Conservation (phyloP, 345 rosid genomes). For the Garcia nutans region DNA sequence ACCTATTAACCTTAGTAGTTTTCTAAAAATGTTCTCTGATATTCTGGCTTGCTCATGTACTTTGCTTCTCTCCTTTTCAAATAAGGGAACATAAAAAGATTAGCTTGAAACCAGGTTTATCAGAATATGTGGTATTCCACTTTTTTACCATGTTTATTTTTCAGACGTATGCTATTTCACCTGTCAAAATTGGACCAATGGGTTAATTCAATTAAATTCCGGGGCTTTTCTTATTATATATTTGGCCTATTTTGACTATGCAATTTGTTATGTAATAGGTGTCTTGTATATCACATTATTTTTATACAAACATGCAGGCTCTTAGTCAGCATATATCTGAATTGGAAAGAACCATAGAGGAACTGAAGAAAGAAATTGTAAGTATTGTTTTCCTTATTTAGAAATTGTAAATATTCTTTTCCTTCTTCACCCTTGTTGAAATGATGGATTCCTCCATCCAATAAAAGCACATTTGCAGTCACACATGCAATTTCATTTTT, state of each 20-base stretch:
- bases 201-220: background rate
- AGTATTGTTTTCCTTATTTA: constrained; percentile 31
- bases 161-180: too few species aligned
- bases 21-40: too few species aligned
- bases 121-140: too few species aligned
- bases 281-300: constrained; percentile 11
- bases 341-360: constrained; percentile 70
- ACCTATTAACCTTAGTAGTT: too few species aligned
- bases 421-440: background rate
- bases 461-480: background rate
- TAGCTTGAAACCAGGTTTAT: too few species aligned
- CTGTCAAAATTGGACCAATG: too few species aligned
- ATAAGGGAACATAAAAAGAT: too few species aligned
- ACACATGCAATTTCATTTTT: background rate
- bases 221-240: background rate
- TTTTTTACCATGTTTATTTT: background rate
- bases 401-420: background rate
- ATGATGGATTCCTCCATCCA: background rate
- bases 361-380: constrained; percentile 82
- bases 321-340: constrained; percentile 90
- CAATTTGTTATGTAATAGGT: constrained; percentile 8
- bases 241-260: constrained; percentile 8
- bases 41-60: too few species aligned
- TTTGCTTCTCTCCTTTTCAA: too few species aligned
- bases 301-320: constrained; percentile 50